phyloP scores from a whole-genome alignment of 2,329 filamentous ascomycete species.

The Ceratocystis ficicola region DNA sequence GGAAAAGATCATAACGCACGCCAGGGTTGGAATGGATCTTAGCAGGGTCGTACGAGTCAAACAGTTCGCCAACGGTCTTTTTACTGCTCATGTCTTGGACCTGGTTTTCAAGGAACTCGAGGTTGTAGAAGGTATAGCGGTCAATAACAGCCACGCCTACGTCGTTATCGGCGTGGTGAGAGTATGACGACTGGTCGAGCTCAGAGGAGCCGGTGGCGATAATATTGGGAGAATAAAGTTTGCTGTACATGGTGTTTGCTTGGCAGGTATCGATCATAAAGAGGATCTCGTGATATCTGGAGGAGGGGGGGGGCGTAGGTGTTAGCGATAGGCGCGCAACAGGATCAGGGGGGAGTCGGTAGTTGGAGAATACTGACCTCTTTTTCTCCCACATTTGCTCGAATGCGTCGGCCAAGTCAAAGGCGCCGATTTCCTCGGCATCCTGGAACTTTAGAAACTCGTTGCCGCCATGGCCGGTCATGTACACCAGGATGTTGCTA shows the following conservation, averaged over 20 bases:
- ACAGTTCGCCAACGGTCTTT: conserved; percentile 82
- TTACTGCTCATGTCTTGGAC: conserved; percentile 77
- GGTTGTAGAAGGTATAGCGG: conserved; percentile 95
- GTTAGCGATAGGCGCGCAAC: too few species aligned
- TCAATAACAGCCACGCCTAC: conserved; percentile 97
- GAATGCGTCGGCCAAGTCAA: conserved; percentile 92
- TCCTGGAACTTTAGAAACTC: conserved; percentile 98
- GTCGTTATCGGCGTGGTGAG: conserved; percentile 94
- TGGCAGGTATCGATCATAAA: conserved; percentile 99
- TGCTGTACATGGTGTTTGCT: conserved; percentile 97
- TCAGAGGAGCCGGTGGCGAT: conserved; percentile 95
- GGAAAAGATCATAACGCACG: conserved; percentile 89
- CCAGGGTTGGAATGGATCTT: conserved; percentile 93
- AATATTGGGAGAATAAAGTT: conserved; percentile 96
- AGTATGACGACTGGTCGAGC: conserved; percentile 92
- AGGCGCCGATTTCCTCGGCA: conserved; percentile 90
- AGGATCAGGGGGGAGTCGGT: neutral
- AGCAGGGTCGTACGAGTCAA: conserved; percentile 87
- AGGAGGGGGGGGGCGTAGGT: neutral
- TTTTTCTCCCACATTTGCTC: conserved; percentile 99
- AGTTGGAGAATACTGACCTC: conserved; percentile 39
- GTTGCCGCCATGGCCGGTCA: conserved; percentile 96
- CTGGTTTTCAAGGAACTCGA: conserved; percentile 88
- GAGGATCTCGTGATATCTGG: conserved; percentile 83
- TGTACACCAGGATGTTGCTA: conserved; percentile 95